These are phyloP conservation scores for Monosporascus sp. DNA, from an alignment of 2,329 filamentous ascomycete species.

Conservation along the genomic window DNA sequence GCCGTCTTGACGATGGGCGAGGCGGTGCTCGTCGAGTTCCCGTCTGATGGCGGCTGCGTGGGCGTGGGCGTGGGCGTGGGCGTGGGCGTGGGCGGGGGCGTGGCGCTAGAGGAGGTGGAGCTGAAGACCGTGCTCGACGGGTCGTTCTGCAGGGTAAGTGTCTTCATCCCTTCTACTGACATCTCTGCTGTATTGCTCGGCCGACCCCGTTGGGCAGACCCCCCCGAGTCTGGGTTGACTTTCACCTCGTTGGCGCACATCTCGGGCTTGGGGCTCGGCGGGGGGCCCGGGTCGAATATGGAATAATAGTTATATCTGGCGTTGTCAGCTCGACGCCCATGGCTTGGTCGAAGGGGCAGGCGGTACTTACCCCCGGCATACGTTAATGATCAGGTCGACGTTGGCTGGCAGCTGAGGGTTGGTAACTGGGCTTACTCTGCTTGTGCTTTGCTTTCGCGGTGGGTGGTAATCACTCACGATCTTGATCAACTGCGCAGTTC, in stretches of 20 bases:
- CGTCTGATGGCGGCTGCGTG: too few relatives aligned
- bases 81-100: too few relatives aligned
- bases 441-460: not conserved
- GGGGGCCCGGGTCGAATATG: conserved; percentile 31
- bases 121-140: not conserved
- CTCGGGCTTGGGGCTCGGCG: conserved; percentile 23
- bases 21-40: too few relatives aligned
- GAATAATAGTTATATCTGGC: conserved; percentile 1
- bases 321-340: not conserved
- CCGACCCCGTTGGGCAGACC: not conserved
- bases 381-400: conserved; percentile 45
- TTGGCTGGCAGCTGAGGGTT: conserved; percentile 32
- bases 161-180: not conserved
- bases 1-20: too few relatives aligned
- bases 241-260: not conserved
- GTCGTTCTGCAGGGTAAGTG: not conserved
- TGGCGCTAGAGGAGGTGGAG: not conserved
- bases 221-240: not conserved
- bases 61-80: too few relatives aligned
- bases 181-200: not conserved
- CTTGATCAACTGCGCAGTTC: conserved; percentile 27
- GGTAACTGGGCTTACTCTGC: conserved; percentile 1
- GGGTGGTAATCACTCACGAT: conserved; percentile 35
- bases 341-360: not conserved
- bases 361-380: conserved; percentile 41